Evolutionary conservation across 2,329 filamentous ascomycete species (phyloP).

Genomic region (Saccharata proteae): DNA sequence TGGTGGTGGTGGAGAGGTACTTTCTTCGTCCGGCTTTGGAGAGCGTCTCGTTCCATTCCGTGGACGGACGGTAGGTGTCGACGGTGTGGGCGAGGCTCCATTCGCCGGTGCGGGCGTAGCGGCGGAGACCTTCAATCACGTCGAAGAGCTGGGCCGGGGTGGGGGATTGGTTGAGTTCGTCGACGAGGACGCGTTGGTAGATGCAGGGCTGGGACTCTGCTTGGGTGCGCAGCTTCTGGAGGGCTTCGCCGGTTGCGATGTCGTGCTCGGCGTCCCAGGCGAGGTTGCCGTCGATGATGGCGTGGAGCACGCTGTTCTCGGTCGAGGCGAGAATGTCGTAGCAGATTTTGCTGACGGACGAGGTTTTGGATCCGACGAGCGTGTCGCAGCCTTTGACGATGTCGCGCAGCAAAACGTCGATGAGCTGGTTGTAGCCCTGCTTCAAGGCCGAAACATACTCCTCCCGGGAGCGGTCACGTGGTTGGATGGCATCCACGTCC

Average conservation of each 20-base stretch:
- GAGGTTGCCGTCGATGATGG: conserved; percentile 9
- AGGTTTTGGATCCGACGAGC: conserved; percentile 5
- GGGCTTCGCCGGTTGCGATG: conserved; percentile 1
- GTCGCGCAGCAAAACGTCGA: conserved; percentile 8
- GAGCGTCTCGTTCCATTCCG: conserved; percentile 6
- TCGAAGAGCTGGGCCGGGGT: conserved; percentile 9
- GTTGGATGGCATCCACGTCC: conserved; percentile 6
- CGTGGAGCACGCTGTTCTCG: conserved; percentile 9
- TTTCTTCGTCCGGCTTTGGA: conserved; percentile 7
- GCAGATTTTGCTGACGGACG: conserved; percentile 8
- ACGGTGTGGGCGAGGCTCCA: conserved; percentile 6
- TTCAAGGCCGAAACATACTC: conserved; percentile 8
- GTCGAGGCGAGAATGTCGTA: conserved; percentile 9
- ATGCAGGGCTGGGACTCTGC: conserved; percentile 7
- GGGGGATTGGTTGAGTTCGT: conserved; percentile 9
- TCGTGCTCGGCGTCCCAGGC: conserved; percentile 9
- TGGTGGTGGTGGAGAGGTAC: conserved; percentile 3
- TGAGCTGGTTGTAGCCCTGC: conserved; percentile 10
- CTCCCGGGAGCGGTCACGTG: conserved; percentile 9
- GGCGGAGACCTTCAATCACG: conserved; percentile 7
- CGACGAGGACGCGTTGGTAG: conserved; percentile 9
- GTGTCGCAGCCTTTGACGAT: conserved; percentile 4
- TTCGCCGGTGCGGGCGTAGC: conserved; percentile 8
- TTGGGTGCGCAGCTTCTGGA: conserved; percentile 6
- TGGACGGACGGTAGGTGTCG: background rate